A percentile compares a stretch with the other conserved stretches of the same genome.
phyloP scores from a whole-genome alignment of 257 asterid species.

The Asclepias syriaca region DNA sequence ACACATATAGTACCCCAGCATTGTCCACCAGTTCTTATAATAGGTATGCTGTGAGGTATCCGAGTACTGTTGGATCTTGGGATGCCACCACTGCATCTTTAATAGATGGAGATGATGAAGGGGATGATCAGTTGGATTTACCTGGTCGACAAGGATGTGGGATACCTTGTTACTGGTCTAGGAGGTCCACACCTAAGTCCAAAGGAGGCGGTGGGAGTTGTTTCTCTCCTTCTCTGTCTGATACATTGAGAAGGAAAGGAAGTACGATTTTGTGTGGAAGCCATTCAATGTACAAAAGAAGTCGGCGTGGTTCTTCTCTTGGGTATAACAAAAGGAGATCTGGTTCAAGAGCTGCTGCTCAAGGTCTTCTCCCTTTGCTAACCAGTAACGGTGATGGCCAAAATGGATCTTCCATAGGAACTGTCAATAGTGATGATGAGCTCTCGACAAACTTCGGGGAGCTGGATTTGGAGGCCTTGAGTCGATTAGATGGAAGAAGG shows the following conservation, averaged over 20 bases:
- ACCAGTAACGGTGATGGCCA: constrained; percentile 39
- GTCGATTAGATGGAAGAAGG: constrained; percentile 77
- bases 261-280: constrained; percentile 67
- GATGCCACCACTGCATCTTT: constrained; percentile 72
- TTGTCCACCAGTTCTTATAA: constrained; percentile 70
- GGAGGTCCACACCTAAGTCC: constrained; percentile 84
- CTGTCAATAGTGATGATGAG: constrained; percentile 65
- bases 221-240: constrained; percentile 87
- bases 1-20: constrained; percentile 71
- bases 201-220: constrained; percentile 62
- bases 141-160: constrained; percentile 90
- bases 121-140: constrained; percentile 74
- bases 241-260: constrained; percentile 81
- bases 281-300: constrained; percentile 42
- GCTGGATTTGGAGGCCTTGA: constrained; percentile 81
- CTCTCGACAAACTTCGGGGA: constrained; percentile 68
- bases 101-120: constrained; percentile 80
- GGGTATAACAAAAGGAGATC: constrained; percentile 58
- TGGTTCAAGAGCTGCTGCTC: constrained; percentile 39
- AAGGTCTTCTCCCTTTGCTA: constrained; percentile 70
- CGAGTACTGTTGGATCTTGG: constrained; percentile 83
- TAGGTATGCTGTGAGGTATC: constrained; percentile 37
- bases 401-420: constrained; percentile 54
- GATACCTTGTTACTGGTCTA: constrained; percentile 94
- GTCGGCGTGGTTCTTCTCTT: constrained; percentile 43